A percentile compares a stretch with the other conserved stretches of the same genome.
These are phyloP conservation scores for Nannochloropsis granulata DNA, from an alignment of 108 stramenopile species.

Conservation along the genomic window DNA sequence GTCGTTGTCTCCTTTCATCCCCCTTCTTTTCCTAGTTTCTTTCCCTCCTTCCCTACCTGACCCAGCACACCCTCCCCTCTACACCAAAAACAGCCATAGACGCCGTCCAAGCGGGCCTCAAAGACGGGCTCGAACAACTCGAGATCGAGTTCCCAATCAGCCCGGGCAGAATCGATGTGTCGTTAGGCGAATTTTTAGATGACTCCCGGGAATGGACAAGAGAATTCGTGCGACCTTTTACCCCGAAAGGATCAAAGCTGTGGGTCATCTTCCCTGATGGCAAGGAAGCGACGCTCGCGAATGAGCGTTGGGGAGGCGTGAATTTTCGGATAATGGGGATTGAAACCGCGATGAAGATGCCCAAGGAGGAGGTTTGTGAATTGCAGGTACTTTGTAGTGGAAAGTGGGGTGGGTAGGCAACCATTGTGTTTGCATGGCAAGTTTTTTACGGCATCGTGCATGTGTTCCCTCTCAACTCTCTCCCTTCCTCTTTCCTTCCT, in stretches of 20 bases:
- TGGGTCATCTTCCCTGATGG: constrained; percentile 20
- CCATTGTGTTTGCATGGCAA: too few species aligned
- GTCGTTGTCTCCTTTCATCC: too few species aligned
- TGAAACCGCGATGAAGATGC: constrained; percentile 7
- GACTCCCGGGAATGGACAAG: constrained; percentile 10
- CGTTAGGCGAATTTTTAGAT: constrained; percentile 15
- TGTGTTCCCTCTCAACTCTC: background rate
- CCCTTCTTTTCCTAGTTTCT: too few species aligned
- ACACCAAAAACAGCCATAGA: background rate
- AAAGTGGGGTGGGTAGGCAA: too few species aligned
- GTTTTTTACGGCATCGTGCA: too few species aligned
- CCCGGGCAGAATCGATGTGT: constrained; percentile 15
- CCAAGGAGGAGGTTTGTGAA: constrained; percentile 8
- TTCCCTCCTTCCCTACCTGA: background rate
- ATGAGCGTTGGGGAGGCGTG: constrained; percentile 3
- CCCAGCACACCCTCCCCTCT: background rate
- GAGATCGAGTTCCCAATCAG: constrained; percentile 24
- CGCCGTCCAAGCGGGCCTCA: background rate
- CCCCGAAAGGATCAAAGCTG: constrained; percentile 3
- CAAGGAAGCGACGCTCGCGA: constrained; percentile 1
- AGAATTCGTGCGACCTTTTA: constrained; percentile 11
- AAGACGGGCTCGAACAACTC: constrained; percentile 2
- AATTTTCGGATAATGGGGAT: constrained; percentile 14
- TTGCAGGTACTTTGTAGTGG: background rate
- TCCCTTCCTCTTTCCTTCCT: background rate